Base-by-base conservation (phyloP, 1,284 basidiomycete species). In the Agaricales sp. region DNA sequence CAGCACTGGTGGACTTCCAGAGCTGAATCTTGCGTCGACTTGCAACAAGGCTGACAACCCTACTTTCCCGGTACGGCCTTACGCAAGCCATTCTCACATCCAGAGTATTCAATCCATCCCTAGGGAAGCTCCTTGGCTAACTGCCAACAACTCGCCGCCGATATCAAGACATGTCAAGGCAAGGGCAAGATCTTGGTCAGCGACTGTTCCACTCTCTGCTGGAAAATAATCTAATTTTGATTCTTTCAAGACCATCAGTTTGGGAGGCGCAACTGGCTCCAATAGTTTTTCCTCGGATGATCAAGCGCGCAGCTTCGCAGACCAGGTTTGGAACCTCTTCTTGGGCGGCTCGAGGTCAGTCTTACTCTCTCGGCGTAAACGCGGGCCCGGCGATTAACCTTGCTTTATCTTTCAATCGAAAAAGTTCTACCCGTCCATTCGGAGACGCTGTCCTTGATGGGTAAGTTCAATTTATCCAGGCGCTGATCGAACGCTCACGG, bases 261-360 rank as follows among this genome's bases (percentile, higher is more conserved):
- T 84, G 21, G 82, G 82, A 38, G 82, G 82, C 35, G 79, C 77
- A 2, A 75, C 71, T 3, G 79, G 78, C 12, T 66, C 67, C 4
- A 70, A 68, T 2, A 61, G 62, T 18, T 82, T 84, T 59, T 59
- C 62, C 35, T 75, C 69, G n/a, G 76, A 78, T 49, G 59, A 70
- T 0, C 70, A 80, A 55, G 81, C 71, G 1, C 52, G 62, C 25
- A 59, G 60, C 2, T 82, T 80, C 52, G 80, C 77, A 1, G 63
- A 77, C 48, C 73, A 70, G 0, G 71, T 85, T 46, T 85, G 82
- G 81, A 69, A 84, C 58, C 50, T 78, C 14, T 82, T 84, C 66
- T 67, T 85, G 14, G 82, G 78, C 11, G 82, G 78, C 2, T 67
- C 69, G 1, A 75, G 71, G 55, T 62, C 62, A 18, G 67, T 20